Evolutionary conservation across 106 monocot genomes (phyloP), one percentile per base, ranked within the genome.

Genomic region (Dendrobium officinale): DNA sequence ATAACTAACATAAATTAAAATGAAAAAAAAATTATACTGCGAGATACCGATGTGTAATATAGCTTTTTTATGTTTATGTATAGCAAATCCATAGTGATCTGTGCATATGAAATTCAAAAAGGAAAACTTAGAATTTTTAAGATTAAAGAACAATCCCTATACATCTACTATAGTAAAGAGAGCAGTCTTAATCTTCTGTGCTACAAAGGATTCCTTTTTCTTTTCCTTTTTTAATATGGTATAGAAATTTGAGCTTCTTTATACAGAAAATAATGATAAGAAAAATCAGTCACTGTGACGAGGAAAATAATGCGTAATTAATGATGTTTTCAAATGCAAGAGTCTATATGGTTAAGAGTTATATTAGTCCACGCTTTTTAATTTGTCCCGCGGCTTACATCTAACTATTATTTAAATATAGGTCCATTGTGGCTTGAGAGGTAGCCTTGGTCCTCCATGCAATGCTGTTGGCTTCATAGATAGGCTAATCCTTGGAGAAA

Each of bases 391-490:
- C 6, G 29, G 44, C 75, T 76, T 76, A 20, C 26, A 7, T 42
- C n/a, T 54, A 78, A 70, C 64, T 75, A 43, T 82, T 59, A 74
- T 80, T 16, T 79, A 17, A 70, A 67, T 82, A 48, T 75, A 97
- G 97, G 94, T 97, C 37, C 81, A 85, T 55, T 97, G 97, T 87
- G 91, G 85, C 67, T 68, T 86, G 47, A 87, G 92, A 48, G 97
- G 97, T 78, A 89, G 82, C 79, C 82, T 97, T 55, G 75, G 64
- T n/a, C 97, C 97, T 84, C 85, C 97, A 79, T 97, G 97, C 82
- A 97, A 94, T 91, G 94, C 94, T 80, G 97, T 92, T 75, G 97
- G 97, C 20, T 88, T 88, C 19, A 79, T 97, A 81, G 97, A 97
- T 82, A 84, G 97, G 47, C 7, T 88, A 80, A 58, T 94, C 43